Conservation (phyloP, 116 monocot genomes). For the Posidonia oceanica region DNA sequence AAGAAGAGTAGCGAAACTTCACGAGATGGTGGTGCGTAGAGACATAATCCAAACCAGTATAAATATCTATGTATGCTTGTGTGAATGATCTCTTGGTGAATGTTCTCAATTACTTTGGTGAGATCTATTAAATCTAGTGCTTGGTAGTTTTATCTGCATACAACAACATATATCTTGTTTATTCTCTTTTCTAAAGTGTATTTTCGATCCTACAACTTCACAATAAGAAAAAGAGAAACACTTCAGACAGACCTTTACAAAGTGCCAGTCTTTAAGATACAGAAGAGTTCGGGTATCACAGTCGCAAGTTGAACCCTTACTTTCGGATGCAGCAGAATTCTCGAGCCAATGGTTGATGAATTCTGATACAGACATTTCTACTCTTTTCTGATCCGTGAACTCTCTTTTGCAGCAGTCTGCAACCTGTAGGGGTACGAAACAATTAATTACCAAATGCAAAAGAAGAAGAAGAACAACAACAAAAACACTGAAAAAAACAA, state of each 20-base stretch:
- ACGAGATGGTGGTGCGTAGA: too few species aligned
- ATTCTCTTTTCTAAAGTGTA: too few species aligned
- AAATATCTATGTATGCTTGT: too few species aligned
- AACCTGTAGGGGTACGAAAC: conserved; percentile 27
- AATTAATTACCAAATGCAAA: not conserved
- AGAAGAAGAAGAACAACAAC: not conserved
- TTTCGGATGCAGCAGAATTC: conserved; percentile 5
- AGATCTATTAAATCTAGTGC: too few species aligned
- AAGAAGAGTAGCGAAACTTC: too few species aligned
- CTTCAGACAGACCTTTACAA: conserved; percentile 51
- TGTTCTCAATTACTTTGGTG: too few species aligned
- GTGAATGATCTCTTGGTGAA: too few species aligned
- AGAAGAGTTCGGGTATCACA: conserved; percentile 22
- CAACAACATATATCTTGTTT: too few species aligned
- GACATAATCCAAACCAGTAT: too few species aligned
- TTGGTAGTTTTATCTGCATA: too few species aligned
- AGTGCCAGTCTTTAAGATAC: conserved; percentile 99
- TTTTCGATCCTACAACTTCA: too few species aligned
- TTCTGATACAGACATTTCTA: conserved; percentile 74
- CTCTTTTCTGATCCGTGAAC: conserved; percentile 76
- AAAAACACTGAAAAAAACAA: not conserved
- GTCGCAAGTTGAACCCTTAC: conserved; percentile 8
- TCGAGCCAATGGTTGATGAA: conserved; percentile 51
- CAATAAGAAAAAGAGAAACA: too few species aligned
- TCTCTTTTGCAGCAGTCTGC: conserved; percentile 70